Base-by-base conservation (phyloP, 768 basidiomycete genomes). In the Lentinula boryana region DNA sequence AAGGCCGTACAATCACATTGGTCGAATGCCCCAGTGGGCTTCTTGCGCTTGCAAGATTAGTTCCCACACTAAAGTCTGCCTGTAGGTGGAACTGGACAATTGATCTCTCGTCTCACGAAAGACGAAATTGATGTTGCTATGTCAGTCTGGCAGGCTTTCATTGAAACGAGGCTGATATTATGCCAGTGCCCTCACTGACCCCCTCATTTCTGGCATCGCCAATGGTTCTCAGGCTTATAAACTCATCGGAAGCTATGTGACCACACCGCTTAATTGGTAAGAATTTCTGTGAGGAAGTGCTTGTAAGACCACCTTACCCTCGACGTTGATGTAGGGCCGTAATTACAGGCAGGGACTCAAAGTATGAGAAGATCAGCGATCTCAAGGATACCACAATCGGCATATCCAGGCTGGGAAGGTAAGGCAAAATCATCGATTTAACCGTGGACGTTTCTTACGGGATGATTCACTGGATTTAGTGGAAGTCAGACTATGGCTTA, bases 401-500 rank as follows among this genome's bases (percentile, higher is more conserved):
- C 3, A 96, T 98, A 57, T 96, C 93, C 27, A 78, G 96, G 41
- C 75, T 83, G 51, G 96, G 95, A 66, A 96, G 91, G 91, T 85
- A 61, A 61, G 73, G 53, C 13, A 40, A n/a, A 1, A 48, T 38
- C 13, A 38, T 38, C 6, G 36, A 38, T 13, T 13, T 38, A 38
- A 13, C 5, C 5, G 5, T 13, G 36, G 36, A 13, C 13, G 9
- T 38, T 38, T 38, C 35, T 4, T 41, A 38, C 21, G 21, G 27
- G 35, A 55, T 6, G 59, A 58, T 52, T 44, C 52, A 53, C 61
- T 64, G 10, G 23, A 15, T 53, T 21, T 60, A 89, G 91, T 66
- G 94, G 94, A 23, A 91, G 89, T 64, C 90, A 95, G 70, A 93
- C 92, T 1, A 98, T 98, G 95, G 95, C 94, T 3, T 91, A 88